phyloP scores from a whole-genome alignment of 129 eudicot species.

The Chrysanthemum makinoi region DNA sequence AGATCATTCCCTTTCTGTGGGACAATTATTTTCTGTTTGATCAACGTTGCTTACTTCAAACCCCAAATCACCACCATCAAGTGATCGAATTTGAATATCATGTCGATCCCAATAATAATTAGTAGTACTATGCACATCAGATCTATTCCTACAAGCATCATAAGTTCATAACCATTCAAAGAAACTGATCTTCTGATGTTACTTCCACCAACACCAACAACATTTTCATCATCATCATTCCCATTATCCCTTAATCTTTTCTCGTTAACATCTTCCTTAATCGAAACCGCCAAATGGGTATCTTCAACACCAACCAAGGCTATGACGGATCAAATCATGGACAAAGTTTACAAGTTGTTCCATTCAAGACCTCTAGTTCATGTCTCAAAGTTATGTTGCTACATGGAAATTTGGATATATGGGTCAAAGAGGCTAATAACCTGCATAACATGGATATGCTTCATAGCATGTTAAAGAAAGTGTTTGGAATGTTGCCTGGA shows the following conservation, averaged over 20 bases:
- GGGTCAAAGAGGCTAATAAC: too few species aligned
- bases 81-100: constrained; percentile 20
- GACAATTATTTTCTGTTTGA: background rate
- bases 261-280: constrained; percentile 20
- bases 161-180: constrained; percentile 42
- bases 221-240: constrained; percentile 27
- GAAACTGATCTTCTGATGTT: constrained; percentile 57
- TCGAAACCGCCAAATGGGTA: constrained; percentile 20
- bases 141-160: constrained; percentile 31
- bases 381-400: too few species aligned
- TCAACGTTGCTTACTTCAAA: constrained; percentile 24
- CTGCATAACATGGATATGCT: too few species aligned
- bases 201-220: constrained; percentile 29
- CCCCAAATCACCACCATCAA: constrained; percentile 30
- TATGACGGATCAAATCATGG: too few species aligned
- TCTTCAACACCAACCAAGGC: constrained; percentile 30
- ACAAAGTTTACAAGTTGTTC: too few species aligned
- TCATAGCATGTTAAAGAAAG: too few species aligned
- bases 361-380: too few species aligned
- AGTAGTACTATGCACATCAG: constrained; percentile 28
- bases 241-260: constrained; percentile 16
- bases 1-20: background rate
- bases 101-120: constrained; percentile 39
- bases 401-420: too few species aligned
- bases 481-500: too few species aligned